A percentile compares a stretch with the other conserved stretches of the same genome.
phyloP scores from a whole-genome alignment of 1,284 basidiomycete species.

The Ganoderma leucocontextum region DNA sequence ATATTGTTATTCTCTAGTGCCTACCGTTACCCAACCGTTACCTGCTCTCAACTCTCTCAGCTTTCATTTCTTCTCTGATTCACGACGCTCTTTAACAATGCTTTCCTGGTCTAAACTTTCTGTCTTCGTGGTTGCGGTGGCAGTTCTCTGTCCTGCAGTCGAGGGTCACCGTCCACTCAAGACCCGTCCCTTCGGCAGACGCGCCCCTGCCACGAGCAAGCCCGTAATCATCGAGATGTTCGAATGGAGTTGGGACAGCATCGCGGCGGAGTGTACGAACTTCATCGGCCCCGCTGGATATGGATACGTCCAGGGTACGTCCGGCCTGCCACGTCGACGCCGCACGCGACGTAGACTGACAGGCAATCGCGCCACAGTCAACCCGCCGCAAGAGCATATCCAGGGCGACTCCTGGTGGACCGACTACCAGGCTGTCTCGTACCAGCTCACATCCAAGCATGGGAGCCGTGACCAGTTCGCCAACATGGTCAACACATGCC shows the following conservation, averaged over 20 bases:
- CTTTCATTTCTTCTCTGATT: neutral
- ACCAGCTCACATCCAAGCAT: slow-evolving; percentile 65
- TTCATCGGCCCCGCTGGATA: slow-evolving; percentile 74
- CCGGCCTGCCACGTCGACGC: too few species aligned
- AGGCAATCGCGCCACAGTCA: slow-evolving; percentile 45
- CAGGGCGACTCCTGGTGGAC: slow-evolving; percentile 71
- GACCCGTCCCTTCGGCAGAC: slow-evolving; percentile 13
- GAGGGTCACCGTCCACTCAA: slow-evolving; percentile 9
- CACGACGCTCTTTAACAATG: slow-evolving; percentile 16
- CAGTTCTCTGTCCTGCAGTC: slow-evolving; percentile 8
- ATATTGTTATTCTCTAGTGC: neutral
- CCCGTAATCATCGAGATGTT: slow-evolving; percentile 46
- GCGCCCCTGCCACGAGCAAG: slow-evolving; percentile 30
- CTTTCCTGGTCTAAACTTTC: slow-evolving; percentile 20
- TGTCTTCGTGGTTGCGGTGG: slow-evolving; percentile 16
- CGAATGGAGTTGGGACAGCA: slow-evolving; percentile 53
- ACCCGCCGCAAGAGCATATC: slow-evolving; percentile 57
- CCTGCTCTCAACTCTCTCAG: neutral
- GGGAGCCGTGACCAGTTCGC: slow-evolving; percentile 60
- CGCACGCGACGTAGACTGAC: neutral
- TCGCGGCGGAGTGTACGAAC: slow-evolving; percentile 68
- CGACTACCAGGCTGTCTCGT: slow-evolving; percentile 74
- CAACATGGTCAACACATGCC: slow-evolving; percentile 67
- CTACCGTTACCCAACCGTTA: too few species aligned
- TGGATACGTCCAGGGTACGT: slow-evolving; percentile 69